These are phyloP conservation scores for Entomortierella chlamydospora DNA, from an alignment of 192 early-diverging fungal species.

Conservation along the genomic window DNA sequence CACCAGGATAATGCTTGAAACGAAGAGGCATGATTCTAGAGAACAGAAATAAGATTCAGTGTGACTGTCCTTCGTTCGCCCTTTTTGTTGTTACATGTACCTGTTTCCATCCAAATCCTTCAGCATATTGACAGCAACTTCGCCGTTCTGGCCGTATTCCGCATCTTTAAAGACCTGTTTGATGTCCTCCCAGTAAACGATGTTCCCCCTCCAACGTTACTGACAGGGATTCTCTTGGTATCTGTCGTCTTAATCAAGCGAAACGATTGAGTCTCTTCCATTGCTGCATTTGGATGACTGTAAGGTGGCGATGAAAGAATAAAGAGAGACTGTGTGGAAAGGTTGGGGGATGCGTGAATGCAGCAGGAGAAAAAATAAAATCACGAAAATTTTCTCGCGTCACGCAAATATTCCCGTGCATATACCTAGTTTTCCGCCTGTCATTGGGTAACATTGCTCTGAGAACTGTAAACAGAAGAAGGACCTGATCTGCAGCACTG, in stretches of 20 bases:
- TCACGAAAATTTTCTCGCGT: too few relatives aligned
- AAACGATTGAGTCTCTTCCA: conserved; percentile 31
- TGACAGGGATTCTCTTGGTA: neutral
- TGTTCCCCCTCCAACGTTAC: conserved; percentile 8
- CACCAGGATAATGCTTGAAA: conserved; percentile 17
- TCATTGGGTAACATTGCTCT: too few relatives aligned
- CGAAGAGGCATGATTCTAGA: conserved; percentile 10
- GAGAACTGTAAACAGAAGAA: too few relatives aligned
- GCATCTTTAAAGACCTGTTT: conserved; percentile 24
- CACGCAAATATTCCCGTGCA: too few relatives aligned
- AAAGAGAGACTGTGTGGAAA: too few relatives aligned
- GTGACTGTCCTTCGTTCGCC: neutral
- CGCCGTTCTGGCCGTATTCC: neutral
- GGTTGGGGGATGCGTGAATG: too few relatives aligned
- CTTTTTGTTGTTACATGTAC: neutral
- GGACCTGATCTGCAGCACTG: too few relatives aligned
- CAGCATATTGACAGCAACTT: neutral
- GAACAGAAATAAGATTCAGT: neutral
- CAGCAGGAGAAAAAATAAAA: too few relatives aligned
- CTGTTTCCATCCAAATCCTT: too few relatives aligned
- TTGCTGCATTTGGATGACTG: too few relatives aligned
- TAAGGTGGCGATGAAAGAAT: too few relatives aligned
- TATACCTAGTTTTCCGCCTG: too few relatives aligned
- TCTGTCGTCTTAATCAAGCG: conserved; percentile 5
- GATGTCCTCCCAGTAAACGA: conserved; percentile 24